Percentiles rank a stretch among this genome's conserved stretches.
These are phyloP conservation scores for Hirsutella minnesotensis DNA, from an alignment of 2,329 filamentous ascomycete genomes.

Conservation along the genomic window DNA sequence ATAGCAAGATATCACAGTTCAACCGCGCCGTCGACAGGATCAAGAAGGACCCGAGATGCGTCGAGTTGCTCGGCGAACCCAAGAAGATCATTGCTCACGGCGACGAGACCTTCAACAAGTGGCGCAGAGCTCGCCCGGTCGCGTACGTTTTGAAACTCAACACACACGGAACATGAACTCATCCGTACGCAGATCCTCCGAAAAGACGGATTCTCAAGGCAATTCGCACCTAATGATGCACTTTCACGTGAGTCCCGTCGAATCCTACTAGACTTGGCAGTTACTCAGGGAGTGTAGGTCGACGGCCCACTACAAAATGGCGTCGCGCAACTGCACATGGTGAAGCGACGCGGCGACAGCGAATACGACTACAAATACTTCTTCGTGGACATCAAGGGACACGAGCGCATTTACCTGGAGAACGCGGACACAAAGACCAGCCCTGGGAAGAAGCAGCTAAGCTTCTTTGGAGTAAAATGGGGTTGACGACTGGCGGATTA, in stretches of 20 bases:
- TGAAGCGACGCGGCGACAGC: conserved; percentile 48
- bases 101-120: conserved; percentile 70
- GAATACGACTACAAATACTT: conserved; percentile 73
- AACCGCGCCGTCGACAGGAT: conserved; percentile 76
- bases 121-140: conserved; percentile 56
- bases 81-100: conserved; percentile 72
- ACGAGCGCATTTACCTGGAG: conserved; percentile 53
- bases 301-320: conserved; percentile 67
- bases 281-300: conserved; percentile 37
- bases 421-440: conserved; percentile 35
- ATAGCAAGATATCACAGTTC: conserved; percentile 80
- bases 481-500: not conserved
- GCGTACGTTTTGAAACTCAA: conserved; percentile 27
- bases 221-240: conserved; percentile 74
- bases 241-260: conserved; percentile 54
- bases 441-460: conserved; percentile 31
- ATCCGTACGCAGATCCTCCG: conserved; percentile 41
- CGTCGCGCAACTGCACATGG: conserved; percentile 66
- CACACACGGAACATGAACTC: conserved; percentile 9
- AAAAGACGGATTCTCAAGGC: conserved; percentile 60
- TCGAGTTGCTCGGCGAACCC: conserved; percentile 61
- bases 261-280: not conserved
- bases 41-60: conserved; percentile 58
- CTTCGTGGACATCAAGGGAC: conserved; percentile 66
- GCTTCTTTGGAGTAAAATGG: conserved; percentile 53